Evolutionary conservation across 176 grass and related monocot genomes (phyloP).

Genomic region (Musa schizocarpa): DNA sequence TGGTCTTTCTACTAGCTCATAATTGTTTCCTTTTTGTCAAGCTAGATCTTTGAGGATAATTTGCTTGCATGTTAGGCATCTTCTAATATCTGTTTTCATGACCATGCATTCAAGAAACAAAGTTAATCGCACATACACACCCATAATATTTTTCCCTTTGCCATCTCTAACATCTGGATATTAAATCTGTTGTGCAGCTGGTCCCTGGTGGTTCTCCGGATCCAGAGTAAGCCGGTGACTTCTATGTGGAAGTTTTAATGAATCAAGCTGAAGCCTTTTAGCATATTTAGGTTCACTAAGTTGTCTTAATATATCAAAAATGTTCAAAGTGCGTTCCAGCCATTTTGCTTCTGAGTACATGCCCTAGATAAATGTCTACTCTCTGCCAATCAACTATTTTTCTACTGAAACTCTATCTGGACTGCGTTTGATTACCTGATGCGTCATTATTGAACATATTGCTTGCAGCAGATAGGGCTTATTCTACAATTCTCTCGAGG

Average conservation of each 20-base stretch:
- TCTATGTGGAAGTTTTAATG: background rate
- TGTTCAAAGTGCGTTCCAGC: too few species aligned
- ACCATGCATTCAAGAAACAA: background rate
- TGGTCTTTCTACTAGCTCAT: background rate
- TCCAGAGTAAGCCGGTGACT: slow-evolving; percentile 35
- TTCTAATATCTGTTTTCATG: background rate
- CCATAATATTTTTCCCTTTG: background rate
- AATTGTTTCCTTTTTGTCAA: background rate
- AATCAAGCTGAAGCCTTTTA: background rate
- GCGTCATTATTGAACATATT: too few species aligned
- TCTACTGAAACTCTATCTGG: too few species aligned
- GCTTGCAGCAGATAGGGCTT: too few species aligned
- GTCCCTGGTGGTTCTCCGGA: slow-evolving; percentile 96
- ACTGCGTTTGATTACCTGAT: too few species aligned
- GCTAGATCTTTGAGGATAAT: background rate
- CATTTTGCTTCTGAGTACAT: too few species aligned
- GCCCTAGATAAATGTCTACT: too few species aligned
- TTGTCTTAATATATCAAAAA: too few species aligned
- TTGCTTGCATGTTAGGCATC: background rate
- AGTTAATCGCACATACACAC: background rate
- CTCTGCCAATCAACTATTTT: too few species aligned
- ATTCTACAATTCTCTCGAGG: too few species aligned
- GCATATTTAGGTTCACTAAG: background rate
- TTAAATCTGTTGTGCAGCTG: slow-evolving; percentile 34
- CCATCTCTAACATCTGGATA: slow-evolving; percentile 19